phyloP scores from a whole-genome alignment of 139 green algal species.

The Coccomyxa sp. region DNA sequence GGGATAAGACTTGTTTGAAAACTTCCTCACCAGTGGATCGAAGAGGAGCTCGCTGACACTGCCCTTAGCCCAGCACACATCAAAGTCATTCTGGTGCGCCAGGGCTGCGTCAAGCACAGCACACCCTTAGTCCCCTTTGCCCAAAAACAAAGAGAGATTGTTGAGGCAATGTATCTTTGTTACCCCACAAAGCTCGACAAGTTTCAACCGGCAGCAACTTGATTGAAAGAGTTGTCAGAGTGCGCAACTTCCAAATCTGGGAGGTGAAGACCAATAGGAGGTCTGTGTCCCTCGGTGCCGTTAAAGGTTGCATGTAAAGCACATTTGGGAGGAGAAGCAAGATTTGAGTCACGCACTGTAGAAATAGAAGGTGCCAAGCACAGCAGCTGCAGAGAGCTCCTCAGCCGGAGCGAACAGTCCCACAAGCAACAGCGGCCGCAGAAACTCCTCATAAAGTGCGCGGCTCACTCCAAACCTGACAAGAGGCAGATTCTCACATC shows the following conservation, averaged over 20 bases:
- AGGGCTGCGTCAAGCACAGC: slow-evolving; percentile 31
- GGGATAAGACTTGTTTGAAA: too few species aligned
- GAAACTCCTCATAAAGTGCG: slow-evolving; percentile 69
- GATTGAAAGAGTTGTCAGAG: too few species aligned
- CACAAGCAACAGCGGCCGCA: slow-evolving; percentile 79
- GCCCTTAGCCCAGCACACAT: slow-evolving; percentile 60
- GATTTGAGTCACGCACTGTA: slow-evolving; percentile 19
- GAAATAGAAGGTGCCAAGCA: slow-evolving; percentile 83
- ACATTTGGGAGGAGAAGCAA: neutral
- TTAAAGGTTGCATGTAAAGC: too few species aligned
- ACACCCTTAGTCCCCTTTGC: neutral
- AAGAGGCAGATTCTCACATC: neutral
- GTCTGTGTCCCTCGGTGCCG: too few species aligned
- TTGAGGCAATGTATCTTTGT: neutral
- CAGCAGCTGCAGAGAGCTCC: slow-evolving; percentile 68
- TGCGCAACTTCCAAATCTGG: too few species aligned
- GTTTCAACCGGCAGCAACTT: too few species aligned
- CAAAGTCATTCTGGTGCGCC: slow-evolving; percentile 65
- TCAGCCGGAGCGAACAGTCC: slow-evolving; percentile 78
- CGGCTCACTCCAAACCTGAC: slow-evolving; percentile 43
- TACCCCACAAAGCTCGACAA: too few species aligned
- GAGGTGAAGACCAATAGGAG: too few species aligned
- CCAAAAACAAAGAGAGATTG: neutral
- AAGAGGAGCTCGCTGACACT: slow-evolving; percentile 82
- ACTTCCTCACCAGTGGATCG: slow-evolving; percentile 48